These are phyloP conservation scores for Spiraea crenata DNA, from an alignment of 331 rosid species.

Conservation along the genomic window DNA sequence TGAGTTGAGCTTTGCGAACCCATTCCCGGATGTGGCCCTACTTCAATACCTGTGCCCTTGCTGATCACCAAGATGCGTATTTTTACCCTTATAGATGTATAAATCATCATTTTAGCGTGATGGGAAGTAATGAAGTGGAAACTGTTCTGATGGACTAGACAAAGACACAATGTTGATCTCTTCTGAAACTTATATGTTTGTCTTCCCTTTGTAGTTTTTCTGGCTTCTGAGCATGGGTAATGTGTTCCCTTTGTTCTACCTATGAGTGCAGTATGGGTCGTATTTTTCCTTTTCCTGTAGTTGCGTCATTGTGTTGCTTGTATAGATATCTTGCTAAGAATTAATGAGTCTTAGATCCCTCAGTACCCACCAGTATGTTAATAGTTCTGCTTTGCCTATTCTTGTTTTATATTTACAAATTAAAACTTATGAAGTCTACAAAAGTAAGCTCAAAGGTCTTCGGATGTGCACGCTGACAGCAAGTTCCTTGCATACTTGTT, in stretches of 20 bases:
- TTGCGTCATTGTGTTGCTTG: conserved; percentile 5
- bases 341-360: background rate
- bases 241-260: too few relatives aligned
- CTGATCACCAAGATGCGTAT: conserved; percentile 19
- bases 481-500: background rate
- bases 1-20: conserved; percentile 35
- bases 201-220: background rate
- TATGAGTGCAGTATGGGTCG: background rate
- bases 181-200: background rate
- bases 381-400: background rate
- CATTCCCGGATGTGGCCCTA: conserved; percentile 9
- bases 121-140: background rate
- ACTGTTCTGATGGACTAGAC: background rate
- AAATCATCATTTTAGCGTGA: background rate
- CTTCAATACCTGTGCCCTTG: background rate
- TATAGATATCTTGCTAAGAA: background rate
- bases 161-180: background rate
- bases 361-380: background rate
- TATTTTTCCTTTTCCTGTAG: background rate
- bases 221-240: background rate
- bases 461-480: background rate
- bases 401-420: background rate
- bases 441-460: background rate
- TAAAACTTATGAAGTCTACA: background rate
- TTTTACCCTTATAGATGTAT: conserved; percentile 15